Conservation (phyloP, 495 filamentous ascomycete genomes). For the Annulohypoxylon bovei region DNA sequence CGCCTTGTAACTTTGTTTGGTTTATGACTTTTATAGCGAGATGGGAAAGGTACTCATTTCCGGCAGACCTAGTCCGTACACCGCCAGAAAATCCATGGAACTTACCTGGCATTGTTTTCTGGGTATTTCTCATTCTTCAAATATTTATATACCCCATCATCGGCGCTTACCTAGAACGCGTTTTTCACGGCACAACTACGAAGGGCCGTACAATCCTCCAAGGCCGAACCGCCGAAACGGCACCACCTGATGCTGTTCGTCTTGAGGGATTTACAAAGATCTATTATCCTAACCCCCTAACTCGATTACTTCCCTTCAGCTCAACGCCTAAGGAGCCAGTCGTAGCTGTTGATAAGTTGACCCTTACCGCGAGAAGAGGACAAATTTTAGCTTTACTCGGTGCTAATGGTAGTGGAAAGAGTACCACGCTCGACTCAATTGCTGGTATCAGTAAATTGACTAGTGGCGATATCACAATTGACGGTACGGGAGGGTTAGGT, state of each 20-base stretch:
- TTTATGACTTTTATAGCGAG: constrained; percentile 74
- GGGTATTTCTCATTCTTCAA: constrained; percentile 75
- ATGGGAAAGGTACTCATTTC: constrained; percentile 65
- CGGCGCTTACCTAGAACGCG: constrained; percentile 75
- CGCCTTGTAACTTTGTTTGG: constrained; percentile 80
- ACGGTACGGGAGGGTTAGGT: constrained; percentile 78
- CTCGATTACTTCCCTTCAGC: constrained; percentile 64
- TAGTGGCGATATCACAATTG: constrained; percentile 74
- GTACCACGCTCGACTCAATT: constrained; percentile 86
- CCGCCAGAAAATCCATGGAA: constrained; percentile 70
- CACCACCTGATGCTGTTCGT: constrained; percentile 64
- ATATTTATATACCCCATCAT: constrained; percentile 76
- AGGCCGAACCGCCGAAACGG: constrained; percentile 47
- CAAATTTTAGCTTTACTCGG: constrained; percentile 85
- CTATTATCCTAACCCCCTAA: constrained; percentile 72
- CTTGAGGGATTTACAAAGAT: constrained; percentile 76
- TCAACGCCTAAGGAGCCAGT: constrained; percentile 69
- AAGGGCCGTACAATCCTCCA: constrained; percentile 65
- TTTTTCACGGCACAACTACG: constrained; percentile 76
- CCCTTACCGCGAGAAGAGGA: constrained; percentile 71
- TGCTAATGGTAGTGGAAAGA: constrained; percentile 88
- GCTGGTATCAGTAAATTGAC: constrained; percentile 79
- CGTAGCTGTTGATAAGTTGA: constrained; percentile 74
- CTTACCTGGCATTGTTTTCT: constrained; percentile 72
- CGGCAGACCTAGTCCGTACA: constrained; percentile 63